These are phyloP conservation scores for Brassica juncea DNA, from an alignment of 345 rosid species.

Conservation along the genomic window DNA sequence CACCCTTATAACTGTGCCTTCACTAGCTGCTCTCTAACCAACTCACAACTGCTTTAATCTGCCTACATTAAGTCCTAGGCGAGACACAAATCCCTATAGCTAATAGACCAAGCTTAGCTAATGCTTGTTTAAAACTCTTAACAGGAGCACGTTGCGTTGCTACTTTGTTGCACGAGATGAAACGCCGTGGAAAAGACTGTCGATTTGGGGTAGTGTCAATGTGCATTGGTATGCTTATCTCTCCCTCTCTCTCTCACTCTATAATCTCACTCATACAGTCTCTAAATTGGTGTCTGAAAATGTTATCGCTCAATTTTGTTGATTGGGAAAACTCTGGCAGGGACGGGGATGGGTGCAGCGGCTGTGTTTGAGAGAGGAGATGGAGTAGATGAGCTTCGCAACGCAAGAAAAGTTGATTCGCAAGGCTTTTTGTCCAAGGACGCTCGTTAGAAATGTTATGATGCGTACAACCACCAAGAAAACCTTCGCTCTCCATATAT, in stretches of 20 bases:
- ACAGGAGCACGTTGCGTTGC: conserved; percentile 97
- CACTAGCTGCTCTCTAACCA: neutral
- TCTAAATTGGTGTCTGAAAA: neutral
- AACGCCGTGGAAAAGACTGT: conserved; percentile 85
- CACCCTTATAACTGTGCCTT: neutral
- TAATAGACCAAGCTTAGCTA: neutral
- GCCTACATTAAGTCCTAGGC: neutral
- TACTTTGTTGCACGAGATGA: conserved; percentile 98
- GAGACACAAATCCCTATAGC: neutral
- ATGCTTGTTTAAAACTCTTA: conserved; percentile 17
- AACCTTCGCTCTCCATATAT: conserved; percentile 5
- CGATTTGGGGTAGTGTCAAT: conserved; percentile 93
- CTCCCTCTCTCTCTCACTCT: neutral
- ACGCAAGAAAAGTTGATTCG: conserved; percentile 60
- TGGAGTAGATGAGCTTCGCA: conserved; percentile 69
- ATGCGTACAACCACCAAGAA: neutral
- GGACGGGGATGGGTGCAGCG: conserved; percentile 99
- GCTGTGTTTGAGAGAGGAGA: conserved; percentile 97
- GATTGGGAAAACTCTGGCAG: conserved; percentile 44
- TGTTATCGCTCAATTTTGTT: neutral
- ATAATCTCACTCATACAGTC: neutral
- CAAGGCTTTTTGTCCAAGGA: conserved; percentile 68
- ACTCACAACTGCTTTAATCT: neutral
- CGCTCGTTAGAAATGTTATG: conserved; percentile 43
- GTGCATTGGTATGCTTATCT: conserved; percentile 51